phyloP scores from a whole-genome alignment of 2,329 filamentous ascomycete species.

The Alternaria solani region DNA sequence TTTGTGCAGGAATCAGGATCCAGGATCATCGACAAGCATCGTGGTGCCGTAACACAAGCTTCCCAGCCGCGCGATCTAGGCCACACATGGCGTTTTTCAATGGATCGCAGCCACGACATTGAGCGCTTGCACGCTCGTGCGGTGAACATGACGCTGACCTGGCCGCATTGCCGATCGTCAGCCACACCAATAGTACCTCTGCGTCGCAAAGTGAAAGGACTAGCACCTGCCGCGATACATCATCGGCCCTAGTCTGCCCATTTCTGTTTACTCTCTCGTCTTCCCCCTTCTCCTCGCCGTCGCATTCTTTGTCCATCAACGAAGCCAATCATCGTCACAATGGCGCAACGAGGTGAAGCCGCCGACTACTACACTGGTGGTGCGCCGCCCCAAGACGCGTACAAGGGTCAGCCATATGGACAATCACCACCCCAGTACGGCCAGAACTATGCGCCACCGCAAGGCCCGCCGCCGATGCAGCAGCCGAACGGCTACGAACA shows the following conservation, averaged over 20 bases:
- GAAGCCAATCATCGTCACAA: slow-evolving; percentile 18
- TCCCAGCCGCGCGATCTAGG: slow-evolving; percentile 17
- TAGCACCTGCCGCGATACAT: slow-evolving; percentile 25
- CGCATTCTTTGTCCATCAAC: slow-evolving; percentile 3
- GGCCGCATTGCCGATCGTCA: slow-evolving; percentile 19
- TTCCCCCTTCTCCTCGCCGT: slow-evolving; percentile 3
- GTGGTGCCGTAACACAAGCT: slow-evolving; percentile 11
- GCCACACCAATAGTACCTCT: slow-evolving; percentile 21
- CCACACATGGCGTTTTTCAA: slow-evolving; percentile 5
- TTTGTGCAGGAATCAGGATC: slow-evolving; percentile 4
- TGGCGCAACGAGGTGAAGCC: slow-evolving; percentile 49
- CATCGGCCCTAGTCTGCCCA: slow-evolving; percentile 16
- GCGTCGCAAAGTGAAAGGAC: slow-evolving; percentile 5
- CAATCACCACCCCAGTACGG: slow-evolving; percentile 44
- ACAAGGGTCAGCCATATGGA: slow-evolving; percentile 34
- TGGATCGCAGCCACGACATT: slow-evolving; percentile 23
- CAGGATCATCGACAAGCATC: slow-evolving; percentile 3
- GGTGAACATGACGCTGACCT: slow-evolving; percentile 9
- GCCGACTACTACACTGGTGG: slow-evolving; percentile 50
- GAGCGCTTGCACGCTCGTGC: slow-evolving; percentile 11
- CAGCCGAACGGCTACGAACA: slow-evolving; percentile 37
- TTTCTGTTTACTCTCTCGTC: slow-evolving; percentile 6
- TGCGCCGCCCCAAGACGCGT: slow-evolving; percentile 26
- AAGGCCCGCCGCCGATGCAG: slow-evolving; percentile 31
- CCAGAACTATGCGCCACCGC: slow-evolving; percentile 41